These are phyloP conservation scores for Dryas integrifolia DNA, from an alignment of 331 rosid species.

Conservation along the genomic window DNA sequence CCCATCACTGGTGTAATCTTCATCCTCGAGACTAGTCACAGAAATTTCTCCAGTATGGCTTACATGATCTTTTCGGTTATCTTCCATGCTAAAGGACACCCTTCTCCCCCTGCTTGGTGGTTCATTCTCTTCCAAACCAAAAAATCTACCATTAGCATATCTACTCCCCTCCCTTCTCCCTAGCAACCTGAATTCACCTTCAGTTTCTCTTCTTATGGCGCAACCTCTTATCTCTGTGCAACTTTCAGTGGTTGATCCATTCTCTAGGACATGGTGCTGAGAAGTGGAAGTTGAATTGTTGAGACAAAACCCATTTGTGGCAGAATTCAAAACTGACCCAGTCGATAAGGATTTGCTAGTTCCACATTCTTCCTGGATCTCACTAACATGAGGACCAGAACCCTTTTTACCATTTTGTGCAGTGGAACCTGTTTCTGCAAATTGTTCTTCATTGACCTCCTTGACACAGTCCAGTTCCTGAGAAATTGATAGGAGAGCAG, in stretches of 20 bases:
- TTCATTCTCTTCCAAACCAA: conserved; percentile 76
- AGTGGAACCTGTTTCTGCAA: conserved; percentile 35
- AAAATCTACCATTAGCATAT: conserved; percentile 62
- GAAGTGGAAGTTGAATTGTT: conserved; percentile 38
- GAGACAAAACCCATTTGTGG: conserved; percentile 37
- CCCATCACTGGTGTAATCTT: conserved; percentile 67
- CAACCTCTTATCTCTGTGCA: conserved; percentile 63
- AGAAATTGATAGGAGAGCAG: conserved; percentile 77
- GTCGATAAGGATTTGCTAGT: conserved; percentile 25
- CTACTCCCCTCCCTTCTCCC: conserved; percentile 80
- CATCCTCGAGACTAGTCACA: conserved; percentile 67
- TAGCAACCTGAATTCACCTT: conserved; percentile 81
- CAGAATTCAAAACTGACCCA: conserved; percentile 31
- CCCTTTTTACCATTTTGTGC: conserved; percentile 41
- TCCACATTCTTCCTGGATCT: conserved; percentile 58
- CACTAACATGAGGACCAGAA: conserved; percentile 34
- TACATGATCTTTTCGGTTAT: conserved; percentile 44
- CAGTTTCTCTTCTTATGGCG: conserved; percentile 90
- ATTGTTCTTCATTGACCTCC: conserved; percentile 66
- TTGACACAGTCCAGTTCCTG: conserved; percentile 77
- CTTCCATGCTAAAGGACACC: conserved; percentile 83
- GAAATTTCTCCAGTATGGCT: conserved; percentile 63
- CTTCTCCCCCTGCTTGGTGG: conserved; percentile 56
- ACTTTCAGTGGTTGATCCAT: conserved; percentile 57
- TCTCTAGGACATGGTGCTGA: conserved; percentile 46